Base-by-base conservation (phyloP, 2,329 filamentous ascomycete genomes). In the Arachnopeziza araneosa region DNA sequence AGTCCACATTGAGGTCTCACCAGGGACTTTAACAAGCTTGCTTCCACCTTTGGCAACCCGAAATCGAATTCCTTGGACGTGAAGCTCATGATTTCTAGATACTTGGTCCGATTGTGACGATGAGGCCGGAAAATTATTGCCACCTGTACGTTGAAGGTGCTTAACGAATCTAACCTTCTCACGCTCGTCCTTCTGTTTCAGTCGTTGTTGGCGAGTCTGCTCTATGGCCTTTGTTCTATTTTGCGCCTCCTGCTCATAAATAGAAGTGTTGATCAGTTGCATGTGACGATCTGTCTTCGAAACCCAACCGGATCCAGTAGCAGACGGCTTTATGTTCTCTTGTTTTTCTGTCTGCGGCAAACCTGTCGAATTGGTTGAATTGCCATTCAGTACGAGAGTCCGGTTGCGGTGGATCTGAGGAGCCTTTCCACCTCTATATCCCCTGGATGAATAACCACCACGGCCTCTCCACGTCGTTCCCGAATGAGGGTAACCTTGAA, bases 191-290 rank as follows among this genome's bases (percentile, higher is more conserved):
- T 77, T 80, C 55, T 79, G 75, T 22, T 77, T 77, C 53, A 84
- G 75, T 66, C 83, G 85, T 58, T 83, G 80, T 62, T 80, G 78
- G 17, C 83, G 79, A 1, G 85, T 89, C 68, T 89, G 83, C 65
- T 91, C 88, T 51, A 93, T 89, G 12, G 88, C 88, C 69, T 85
- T 87, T 10, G 83, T 78, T 52, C 89, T 83, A 30, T 83, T 82
- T 70, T 90, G 83, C 12, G 82, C 80, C 62, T 91, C 86, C 72
- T 90, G 88, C 64, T 92, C 86, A 72, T 88, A 95, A 1, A 93
- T 83, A 19, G 84, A 83, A 22, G 87, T 84, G 71, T 93, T 96
- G 74, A 96, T 95, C 50, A 96, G 78, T 73, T 96, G 90, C 71
- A 90, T 83, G 71, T 93, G 89, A 55, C 88, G 87, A 72, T 90